Conservation (phyloP, 805 yeast species). For the Crinitomyces ghanaensis region DNA sequence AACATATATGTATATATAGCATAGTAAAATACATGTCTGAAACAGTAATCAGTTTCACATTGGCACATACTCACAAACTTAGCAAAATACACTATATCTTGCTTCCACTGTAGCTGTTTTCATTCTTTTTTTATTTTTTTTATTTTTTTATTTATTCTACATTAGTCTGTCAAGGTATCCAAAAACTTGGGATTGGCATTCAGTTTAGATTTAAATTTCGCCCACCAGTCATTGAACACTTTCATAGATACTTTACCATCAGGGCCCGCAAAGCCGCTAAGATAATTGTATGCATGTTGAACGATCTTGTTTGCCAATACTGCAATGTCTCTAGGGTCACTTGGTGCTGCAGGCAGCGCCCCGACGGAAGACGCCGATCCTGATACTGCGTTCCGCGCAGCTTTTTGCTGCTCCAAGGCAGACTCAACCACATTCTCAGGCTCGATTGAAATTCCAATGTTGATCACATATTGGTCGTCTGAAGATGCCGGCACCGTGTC, state of each 20-base stretch:
- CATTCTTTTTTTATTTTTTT: neutral
- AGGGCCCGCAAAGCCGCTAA: conserved; percentile 75
- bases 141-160: neutral
- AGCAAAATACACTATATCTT: no score
- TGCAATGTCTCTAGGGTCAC: conserved; percentile 38
- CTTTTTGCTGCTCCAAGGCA: conserved; percentile 33
- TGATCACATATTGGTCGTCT: conserved; percentile 27
- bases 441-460: conserved; percentile 86
- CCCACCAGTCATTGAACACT: conserved; percentile 91
- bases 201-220: conserved; percentile 64
- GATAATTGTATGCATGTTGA: conserved; percentile 80
- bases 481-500: conserved; percentile 35
- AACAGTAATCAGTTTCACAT: neutral
- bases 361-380: conserved; percentile 19
- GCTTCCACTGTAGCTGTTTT: no score
- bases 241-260: conserved; percentile 78
- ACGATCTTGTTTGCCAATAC: conserved; percentile 77
- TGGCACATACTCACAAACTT: no score
- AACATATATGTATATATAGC: no score
- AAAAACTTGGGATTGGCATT: conserved; percentile 75
- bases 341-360: conserved; percentile 15
- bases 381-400: conserved; percentile 14
- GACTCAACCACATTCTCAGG: conserved; percentile 55
- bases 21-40: no score
- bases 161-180: conserved; percentile 34